Base-by-base conservation (phyloP, 2,329 filamentous ascomycete genomes). In the Lecanicillium sp. region DNA sequence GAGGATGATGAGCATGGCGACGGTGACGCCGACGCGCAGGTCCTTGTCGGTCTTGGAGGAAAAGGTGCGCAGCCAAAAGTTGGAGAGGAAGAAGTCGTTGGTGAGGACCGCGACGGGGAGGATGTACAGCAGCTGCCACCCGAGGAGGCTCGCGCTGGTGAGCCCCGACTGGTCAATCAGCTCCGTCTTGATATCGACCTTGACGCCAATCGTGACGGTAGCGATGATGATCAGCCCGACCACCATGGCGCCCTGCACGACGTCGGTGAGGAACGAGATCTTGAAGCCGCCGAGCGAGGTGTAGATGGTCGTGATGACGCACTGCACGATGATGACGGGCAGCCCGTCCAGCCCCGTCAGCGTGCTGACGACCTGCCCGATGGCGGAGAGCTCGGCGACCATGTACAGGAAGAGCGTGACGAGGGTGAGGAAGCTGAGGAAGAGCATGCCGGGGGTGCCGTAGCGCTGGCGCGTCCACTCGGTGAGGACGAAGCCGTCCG, bases 71-170 rank as follows among this genome's bases (percentile, higher is more conserved):
- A 91, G 78, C 87, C 87, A 93, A 66, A 88, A 90, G 55, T 81
- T 84, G 26, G 86, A 88, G 36, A 93, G 72, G 71, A 93, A 93
- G 72, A 93, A 90, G 70, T 90, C 83, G 68, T 91, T 93, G 51
- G 87, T 90, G 48, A 90, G 62, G 54, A 93, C 78, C 37, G 87
- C 87, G 5, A 93, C 77, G 0, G 88, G 86, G 2, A 93, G 75
- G 55, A 93, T 91, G 68, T 91, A 93, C 29, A 93, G 71, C 12
- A 93, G 77, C 65, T 93, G 87, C 86, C 88, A 93, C 48, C 88
- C 88, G 1, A 93, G 73, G 2, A 89, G 73, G 49, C 70, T 86
- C 5, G 83, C 58, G 37, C 88, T 72, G n/a, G 84, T 77, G 21
- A 88, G 75, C 8, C 81, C 81, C 0, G 86, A 90, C 5, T 78